Conservation (phyloP, 106 monocot genomes). For the Dendrobium catenatum region DNA sequence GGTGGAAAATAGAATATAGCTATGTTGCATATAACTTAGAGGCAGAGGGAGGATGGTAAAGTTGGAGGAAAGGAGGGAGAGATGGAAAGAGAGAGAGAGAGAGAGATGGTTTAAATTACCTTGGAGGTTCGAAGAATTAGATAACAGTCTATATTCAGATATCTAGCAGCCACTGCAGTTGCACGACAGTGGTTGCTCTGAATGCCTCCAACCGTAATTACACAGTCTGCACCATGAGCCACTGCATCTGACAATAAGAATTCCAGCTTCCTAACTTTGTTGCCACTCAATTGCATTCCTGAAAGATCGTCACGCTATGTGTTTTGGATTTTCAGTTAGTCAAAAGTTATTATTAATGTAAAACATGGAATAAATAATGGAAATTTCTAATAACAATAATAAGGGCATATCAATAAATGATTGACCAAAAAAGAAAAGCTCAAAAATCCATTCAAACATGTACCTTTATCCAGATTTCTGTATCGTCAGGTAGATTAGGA, state of each 20-base stretch:
- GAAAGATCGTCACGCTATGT: conserved; percentile 89
- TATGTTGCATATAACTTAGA: background rate
- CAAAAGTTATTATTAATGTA: background rate
- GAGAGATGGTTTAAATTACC: conserved; percentile 27
- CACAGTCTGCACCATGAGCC: conserved; percentile 73
- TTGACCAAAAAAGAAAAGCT: background rate
- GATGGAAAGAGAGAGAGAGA: background rate
- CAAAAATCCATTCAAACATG: background rate
- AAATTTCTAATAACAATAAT: background rate
- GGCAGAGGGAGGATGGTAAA: background rate
- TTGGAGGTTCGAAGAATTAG: conserved; percentile 93
- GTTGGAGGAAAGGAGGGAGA: background rate
- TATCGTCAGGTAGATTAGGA: conserved; percentile 69
- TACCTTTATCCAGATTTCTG: conserved; percentile 99
- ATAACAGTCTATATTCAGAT: conserved; percentile 86
- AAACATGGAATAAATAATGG: background rate
- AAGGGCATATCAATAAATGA: background rate
- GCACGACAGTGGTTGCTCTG: conserved; percentile 99
- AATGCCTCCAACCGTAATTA: conserved; percentile 93
- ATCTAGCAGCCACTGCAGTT: conserved; percentile 90
- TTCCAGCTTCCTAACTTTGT: conserved; percentile 94
- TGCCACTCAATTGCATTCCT: conserved; percentile 98
- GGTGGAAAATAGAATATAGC: background rate
- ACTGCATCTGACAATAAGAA: conserved; percentile 90
- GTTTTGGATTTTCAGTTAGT: conserved; percentile 11